A percentile compares a stretch with the other conserved stretches of the same genome.
Evolutionary conservation across 306 rosid species (phyloP).

Genomic region (Argentina anserina): DNA sequence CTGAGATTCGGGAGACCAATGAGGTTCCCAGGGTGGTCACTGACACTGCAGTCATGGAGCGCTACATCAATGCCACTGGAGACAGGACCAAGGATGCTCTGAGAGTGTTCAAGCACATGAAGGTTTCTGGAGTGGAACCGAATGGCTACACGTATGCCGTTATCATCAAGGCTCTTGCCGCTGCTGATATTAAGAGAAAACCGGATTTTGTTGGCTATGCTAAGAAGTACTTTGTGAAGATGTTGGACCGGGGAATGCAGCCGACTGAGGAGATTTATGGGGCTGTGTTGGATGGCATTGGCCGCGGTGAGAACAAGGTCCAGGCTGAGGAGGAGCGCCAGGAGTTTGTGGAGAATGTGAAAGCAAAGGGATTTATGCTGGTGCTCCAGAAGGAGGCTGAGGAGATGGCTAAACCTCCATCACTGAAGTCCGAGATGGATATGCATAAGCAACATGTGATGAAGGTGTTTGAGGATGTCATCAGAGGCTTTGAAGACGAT

Average conservation of each 20-base stretch:
- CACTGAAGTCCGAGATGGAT: not conserved
- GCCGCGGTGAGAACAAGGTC: not conserved
- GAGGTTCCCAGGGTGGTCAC: not conserved
- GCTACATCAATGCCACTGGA: not conserved
- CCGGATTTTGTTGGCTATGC: not conserved
- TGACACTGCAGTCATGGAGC: not conserved
- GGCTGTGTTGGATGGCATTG: not conserved
- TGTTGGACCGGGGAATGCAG: slow-evolving; percentile 5
- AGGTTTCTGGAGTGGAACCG: not conserved
- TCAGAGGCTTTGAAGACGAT: not conserved
- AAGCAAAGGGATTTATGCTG: not conserved
- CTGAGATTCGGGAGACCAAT: not conserved
- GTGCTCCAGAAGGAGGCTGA: not conserved
- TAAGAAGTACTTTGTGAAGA: not conserved
- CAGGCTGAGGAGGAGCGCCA: not conserved
- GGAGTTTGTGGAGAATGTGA: not conserved
- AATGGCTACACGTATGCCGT: not conserved
- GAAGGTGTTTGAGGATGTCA: not conserved
- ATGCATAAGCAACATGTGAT: not conserved
- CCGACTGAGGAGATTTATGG: not conserved
- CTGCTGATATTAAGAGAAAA: not conserved
- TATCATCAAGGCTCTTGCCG: slow-evolving; percentile 5
- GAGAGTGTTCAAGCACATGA: not conserved
- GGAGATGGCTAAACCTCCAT: not conserved
- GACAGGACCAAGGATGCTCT: not conserved